Evolutionary conservation across 148 eudicot species (phyloP).

Genomic region (Gaultheria prostrata): DNA sequence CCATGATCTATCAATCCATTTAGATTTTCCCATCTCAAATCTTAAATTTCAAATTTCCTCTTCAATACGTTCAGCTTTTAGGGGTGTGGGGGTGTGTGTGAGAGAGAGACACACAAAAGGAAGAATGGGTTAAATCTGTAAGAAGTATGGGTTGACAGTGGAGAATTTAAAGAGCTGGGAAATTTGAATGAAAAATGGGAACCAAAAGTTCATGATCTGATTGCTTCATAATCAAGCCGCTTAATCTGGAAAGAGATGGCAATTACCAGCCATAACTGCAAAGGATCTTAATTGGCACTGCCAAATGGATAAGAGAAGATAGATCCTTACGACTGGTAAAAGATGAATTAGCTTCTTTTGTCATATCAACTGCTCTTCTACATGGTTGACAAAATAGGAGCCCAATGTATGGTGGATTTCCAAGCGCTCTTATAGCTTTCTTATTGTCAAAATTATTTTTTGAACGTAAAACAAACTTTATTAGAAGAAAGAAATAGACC

Average conservation of each 20-base stretch:
- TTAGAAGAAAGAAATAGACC: neutral
- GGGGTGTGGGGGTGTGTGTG: neutral
- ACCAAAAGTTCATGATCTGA: neutral
- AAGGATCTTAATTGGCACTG: neutral
- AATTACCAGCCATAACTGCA: neutral
- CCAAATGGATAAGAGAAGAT: neutral
- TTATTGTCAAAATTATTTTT: neutral
- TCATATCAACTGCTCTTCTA: neutral
- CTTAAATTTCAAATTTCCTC: neutral
- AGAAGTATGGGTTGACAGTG: neutral
- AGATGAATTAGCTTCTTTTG: neutral
- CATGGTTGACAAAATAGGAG: neutral
- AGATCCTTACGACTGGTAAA: neutral
- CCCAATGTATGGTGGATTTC: neutral
- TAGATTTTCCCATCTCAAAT: neutral
- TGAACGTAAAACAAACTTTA: neutral
- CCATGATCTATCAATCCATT: neutral
- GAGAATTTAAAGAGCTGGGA: neutral
- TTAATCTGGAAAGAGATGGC: neutral
- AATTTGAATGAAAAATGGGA: neutral
- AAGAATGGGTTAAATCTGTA: neutral
- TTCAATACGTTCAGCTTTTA: neutral
- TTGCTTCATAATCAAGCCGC: neutral
- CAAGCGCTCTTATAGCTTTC: neutral
- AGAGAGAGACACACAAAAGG: neutral